Conservation (phyloP, 2,329 filamentous ascomycete species). For the Xylariomycetidae sp. region DNA sequence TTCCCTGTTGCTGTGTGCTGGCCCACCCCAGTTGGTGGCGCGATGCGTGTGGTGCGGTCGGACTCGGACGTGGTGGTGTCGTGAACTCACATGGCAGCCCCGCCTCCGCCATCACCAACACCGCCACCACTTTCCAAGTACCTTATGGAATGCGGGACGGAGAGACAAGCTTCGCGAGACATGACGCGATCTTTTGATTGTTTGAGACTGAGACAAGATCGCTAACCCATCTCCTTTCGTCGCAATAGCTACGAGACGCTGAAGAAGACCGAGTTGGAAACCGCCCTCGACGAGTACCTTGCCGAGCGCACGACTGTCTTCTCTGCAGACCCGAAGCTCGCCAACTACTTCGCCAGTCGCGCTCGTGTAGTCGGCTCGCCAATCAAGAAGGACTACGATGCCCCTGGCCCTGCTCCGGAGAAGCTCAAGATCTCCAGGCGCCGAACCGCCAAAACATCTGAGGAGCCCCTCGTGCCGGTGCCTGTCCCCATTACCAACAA, state of each 20-base stretch:
- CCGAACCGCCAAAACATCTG: conserved; percentile 34
- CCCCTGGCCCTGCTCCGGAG: conserved; percentile 16
- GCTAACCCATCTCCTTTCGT: conserved; percentile 15
- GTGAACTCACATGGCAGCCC: too few species aligned
- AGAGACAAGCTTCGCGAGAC: conserved; percentile 14
- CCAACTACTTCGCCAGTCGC: conserved; percentile 70
- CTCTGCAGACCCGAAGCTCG: conserved; percentile 56
- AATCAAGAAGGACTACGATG: conserved; percentile 24
- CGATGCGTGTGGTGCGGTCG: too few species aligned
- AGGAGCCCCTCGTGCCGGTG: conserved; percentile 70
- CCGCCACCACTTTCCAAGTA: too few species aligned
- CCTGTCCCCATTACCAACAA: too few species aligned
- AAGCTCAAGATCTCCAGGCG: conserved; percentile 21
- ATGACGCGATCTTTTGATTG: conserved; percentile 5
- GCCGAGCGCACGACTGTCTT: conserved; percentile 62
- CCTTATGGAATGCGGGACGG: conserved; percentile 13
- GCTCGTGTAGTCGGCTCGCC: conserved; percentile 54
- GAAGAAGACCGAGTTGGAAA: conserved; percentile 75
- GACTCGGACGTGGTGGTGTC: too few species aligned
- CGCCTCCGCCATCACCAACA: conserved; percentile 11
- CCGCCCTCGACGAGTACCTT: conserved; percentile 67
- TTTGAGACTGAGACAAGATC: conserved; percentile 8
- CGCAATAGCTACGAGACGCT: conserved; percentile 56
- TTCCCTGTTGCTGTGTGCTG: too few species aligned
- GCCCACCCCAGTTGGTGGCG: too few species aligned